phyloP scores from a whole-genome alignment of 495 filamentous ascomycete genomes.

The Jackrogersella minutella region DNA sequence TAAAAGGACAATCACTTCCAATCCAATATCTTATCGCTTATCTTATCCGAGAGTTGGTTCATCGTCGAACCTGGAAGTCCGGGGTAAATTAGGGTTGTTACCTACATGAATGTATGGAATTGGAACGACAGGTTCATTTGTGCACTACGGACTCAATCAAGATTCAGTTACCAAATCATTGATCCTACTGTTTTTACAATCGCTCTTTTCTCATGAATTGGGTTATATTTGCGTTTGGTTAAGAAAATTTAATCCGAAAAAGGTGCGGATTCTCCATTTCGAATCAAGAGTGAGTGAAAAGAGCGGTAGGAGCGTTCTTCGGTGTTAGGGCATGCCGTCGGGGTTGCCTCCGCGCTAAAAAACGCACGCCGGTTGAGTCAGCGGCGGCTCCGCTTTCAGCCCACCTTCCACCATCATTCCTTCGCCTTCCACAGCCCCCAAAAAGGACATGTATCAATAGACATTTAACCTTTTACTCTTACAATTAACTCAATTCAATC shows the following conservation, averaged over 20 bases:
- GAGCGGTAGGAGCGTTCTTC: neutral
- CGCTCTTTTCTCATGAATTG: neutral
- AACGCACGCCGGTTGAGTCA: constrained; percentile 43
- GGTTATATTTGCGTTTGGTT: neutral
- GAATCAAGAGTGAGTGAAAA: neutral
- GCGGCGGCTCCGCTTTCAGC: constrained; percentile 45
- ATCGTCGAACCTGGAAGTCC: no score
- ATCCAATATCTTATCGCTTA: constrained; percentile 14
- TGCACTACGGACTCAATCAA: no score
- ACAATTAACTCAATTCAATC: neutral
- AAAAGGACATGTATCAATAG: constrained; percentile 39
- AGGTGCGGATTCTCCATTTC: neutral
- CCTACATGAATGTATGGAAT: no score
- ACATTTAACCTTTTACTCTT: neutral
- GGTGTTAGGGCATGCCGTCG: constrained; percentile 10
- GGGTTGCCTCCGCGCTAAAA: constrained; percentile 12
- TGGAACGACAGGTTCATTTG: no score
- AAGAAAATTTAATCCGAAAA: neutral
- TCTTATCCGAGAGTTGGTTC: constrained; percentile 4
- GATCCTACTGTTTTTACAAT: no score
- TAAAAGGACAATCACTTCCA: constrained; percentile 9
- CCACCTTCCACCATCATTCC: constrained; percentile 47
- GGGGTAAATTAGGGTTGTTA: no score
- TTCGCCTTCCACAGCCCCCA: constrained; percentile 43
- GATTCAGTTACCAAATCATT: no score